These are phyloP conservation scores for Pinus albicaulis DNA, from an alignment of 75 land plant species.

Conservation along the genomic window DNA sequence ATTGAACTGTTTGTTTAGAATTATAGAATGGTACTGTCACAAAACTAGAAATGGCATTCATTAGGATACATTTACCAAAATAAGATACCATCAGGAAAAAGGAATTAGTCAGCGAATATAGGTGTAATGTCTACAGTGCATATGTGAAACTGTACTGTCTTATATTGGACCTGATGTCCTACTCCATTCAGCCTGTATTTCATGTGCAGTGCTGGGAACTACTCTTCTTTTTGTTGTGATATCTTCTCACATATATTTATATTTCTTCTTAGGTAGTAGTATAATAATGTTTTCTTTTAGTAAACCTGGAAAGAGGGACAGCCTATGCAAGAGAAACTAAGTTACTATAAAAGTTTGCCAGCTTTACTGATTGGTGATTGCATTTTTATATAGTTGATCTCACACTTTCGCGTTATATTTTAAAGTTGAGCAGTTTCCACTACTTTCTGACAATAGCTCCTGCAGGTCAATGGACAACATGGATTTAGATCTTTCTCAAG, in stretches of 20 bases:
- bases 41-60: background rate
- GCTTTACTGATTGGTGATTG: background rate
- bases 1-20: background rate
- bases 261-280: background rate
- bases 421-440: background rate
- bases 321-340: background rate
- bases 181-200: background rate
- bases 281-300: background rate
- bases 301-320: constrained; percentile 1
- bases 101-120: too few species aligned
- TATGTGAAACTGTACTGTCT: background rate
- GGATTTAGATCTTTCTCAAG: constrained; percentile 7
- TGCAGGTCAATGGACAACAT: constrained; percentile 2
- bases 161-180: background rate
- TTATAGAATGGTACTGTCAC: background rate
- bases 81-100: too few species aligned
- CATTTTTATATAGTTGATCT: background rate
- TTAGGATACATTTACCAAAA: background rate
- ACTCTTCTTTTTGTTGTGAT: background rate
- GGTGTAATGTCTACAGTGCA: background rate
- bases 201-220: background rate
- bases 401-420: background rate
- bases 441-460: constrained; percentile 5
- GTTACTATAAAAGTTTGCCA: background rate
- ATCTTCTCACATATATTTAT: background rate